Base-by-base conservation (phyloP, 2,329 filamentous ascomycete genomes). In the Parascedosporium putredinis region DNA sequence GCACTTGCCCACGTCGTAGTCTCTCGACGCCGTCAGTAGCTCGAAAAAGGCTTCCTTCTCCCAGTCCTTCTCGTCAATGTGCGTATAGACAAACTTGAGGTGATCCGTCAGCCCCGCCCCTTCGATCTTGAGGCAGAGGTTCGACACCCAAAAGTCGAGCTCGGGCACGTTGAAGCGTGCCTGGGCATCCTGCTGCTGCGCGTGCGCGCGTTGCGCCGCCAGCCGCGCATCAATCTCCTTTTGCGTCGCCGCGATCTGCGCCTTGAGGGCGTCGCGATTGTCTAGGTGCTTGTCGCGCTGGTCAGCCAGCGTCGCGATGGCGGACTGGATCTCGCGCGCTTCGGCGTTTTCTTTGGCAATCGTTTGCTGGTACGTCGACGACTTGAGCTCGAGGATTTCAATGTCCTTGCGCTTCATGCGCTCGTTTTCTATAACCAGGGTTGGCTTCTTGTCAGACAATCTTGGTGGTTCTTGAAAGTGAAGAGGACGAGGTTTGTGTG, bases 21-120 rank as follows among this genome's bases (percentile, higher is more conserved):
- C 90, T 53, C 86, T 75, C 55, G 79, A 81, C 31, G 81, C 80
- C 43, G 86, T 95, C 57, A 85, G 83, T 51, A 98, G 72, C 70
- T 97, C 91, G 62, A 98, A 97, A 83, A 86, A 94, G 12, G 86
- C 89, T 69, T 97, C 90, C 52, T 82, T 77, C 58, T 90, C 87
- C 84, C 87, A 90, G 62, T 93, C 84, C 59, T 81, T 79, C 69
- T 95, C 88, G 61, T 94, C 82, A 43, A 97, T 73, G 64, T 94
- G 87, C 24, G 81, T 86, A 62, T 88, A 98, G 2, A 93, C 78
- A 64, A 98, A 95, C 66, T 91, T 91, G 57, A 98, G 73, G 23
- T 86, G 78, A 66, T 96, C 90, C 54, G 87, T 83, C 61, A 80
- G 78, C 1, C 88, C 90, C 0, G 87, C 86, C 2, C 91, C 91